These are phyloP conservation scores for Neoscytalidium dimidiatum DNA, from an alignment of 2,329 filamentous ascomycete genomes.

Conservation along the genomic window DNA sequence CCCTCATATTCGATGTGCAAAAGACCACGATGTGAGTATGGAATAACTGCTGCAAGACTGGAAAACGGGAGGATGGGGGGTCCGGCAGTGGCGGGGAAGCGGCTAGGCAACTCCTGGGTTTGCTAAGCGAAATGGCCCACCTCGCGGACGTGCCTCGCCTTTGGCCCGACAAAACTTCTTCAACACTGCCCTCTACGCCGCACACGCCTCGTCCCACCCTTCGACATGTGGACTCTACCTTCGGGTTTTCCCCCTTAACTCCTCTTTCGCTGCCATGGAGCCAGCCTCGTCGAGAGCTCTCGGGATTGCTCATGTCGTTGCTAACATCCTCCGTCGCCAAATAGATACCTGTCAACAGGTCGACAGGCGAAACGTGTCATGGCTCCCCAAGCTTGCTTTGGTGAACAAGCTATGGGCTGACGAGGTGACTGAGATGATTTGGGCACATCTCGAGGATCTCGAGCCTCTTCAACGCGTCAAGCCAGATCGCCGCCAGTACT, in stretches of 20 bases:
- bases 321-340: slow-evolving; percentile 1
- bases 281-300: slow-evolving; percentile 8
- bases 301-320: slow-evolving; percentile 8
- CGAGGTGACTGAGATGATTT: slow-evolving; percentile 3
- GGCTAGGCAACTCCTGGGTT: neutral
- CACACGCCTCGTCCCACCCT: neutral
- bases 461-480: neutral
- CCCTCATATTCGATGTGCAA: too few relatives aligned
- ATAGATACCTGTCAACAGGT: neutral
- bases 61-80: too few relatives aligned
- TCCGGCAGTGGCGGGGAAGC: too few relatives aligned
- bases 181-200: neutral
- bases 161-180: slow-evolving; percentile 6
- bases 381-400: neutral
- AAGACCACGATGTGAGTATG: too few relatives aligned
- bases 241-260: neutral
- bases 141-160: neutral
- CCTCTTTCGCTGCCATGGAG: neutral
- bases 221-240: slow-evolving; percentile 3
- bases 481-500: neutral
- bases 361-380: neutral
- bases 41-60: too few relatives aligned
- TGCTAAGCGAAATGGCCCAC: neutral
- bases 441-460: neutral
- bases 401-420: slow-evolving; percentile 16